Conservation (phyloP, 768 basidiomycete species). For the Daedalea quercina region DNA sequence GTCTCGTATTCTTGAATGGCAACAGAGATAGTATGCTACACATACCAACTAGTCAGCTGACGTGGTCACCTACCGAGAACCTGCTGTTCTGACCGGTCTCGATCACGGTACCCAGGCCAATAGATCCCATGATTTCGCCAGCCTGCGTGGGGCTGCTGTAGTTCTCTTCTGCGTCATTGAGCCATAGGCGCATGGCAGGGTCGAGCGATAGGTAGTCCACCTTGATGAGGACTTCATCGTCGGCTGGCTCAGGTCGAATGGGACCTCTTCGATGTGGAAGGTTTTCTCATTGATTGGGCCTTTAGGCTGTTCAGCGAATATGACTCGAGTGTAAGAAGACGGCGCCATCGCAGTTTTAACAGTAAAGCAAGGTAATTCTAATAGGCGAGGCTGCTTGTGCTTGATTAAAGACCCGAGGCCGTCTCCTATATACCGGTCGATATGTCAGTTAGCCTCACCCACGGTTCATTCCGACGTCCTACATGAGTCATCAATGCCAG, state of each 20-base stretch:
- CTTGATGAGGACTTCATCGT: slow-evolving; percentile 62
- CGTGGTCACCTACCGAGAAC: slow-evolving; percentile 62
- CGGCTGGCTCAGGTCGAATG: slow-evolving; percentile 46
- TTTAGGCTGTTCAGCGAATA: slow-evolving; percentile 69
- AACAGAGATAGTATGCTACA: too few species aligned
- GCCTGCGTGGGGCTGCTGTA: slow-evolving; percentile 56
- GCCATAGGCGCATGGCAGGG: slow-evolving; percentile 83
- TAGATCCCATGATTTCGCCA: slow-evolving; percentile 63
- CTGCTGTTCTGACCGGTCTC: slow-evolving; percentile 45
- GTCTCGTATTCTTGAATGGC: too few species aligned
- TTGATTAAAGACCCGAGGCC: too few species aligned
- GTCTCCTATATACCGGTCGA: too few species aligned
- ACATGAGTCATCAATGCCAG: too few species aligned
- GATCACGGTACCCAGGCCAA: slow-evolving; percentile 60
- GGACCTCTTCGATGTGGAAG: slow-evolving; percentile 54
- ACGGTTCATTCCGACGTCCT: too few species aligned
- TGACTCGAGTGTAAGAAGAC: slow-evolving; percentile 50
- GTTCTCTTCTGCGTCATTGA: slow-evolving; percentile 57
- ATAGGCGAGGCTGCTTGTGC: too few species aligned
- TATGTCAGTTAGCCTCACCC: too few species aligned
- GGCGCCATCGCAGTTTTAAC: too few species aligned
- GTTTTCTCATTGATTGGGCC: slow-evolving; percentile 65
- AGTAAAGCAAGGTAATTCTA: too few species aligned
- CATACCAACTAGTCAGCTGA: slow-evolving; percentile 53
- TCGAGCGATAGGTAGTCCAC: slow-evolving; percentile 78